Base-by-base conservation (phyloP, 257 asterid genomes). In the Anisodus acutangulus region DNA sequence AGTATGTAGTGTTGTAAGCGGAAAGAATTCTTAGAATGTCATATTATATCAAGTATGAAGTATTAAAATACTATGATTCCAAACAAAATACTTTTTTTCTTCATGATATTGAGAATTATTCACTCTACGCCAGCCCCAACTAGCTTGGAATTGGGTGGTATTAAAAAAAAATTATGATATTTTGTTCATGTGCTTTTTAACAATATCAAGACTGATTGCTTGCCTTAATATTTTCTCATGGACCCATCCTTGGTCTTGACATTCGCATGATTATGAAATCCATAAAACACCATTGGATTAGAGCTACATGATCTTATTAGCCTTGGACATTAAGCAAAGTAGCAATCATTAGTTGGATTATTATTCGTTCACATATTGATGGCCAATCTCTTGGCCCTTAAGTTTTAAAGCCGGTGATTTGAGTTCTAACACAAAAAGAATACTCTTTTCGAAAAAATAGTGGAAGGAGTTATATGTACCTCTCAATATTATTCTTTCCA, bases 161-260 rank as follows among this genome's bases (percentile, higher is more conserved):
- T 4, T 41, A 22, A 22, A 22, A 22, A 22, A 22, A 22, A 22
- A 22, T 22, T 22, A 22, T 22, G 26, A 22, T 41, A 41, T 41
- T 41, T 41, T 6, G 2, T 41, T 41, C 45, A 41, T 41, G 45
- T 41, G 45, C 6, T 41, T 41, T 41, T 41, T 41, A 41, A 4
- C 45, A 0, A 41, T 3, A 55, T 37, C 78, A 70, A 70, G 57
- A 43, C 43, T 71, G 79, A 71, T 71, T 71, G 6, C 37, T 71
- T 71, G 79, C 78, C 78, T 69, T 45, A 45, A 9, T 41, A 71
- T 71, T 45, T 45, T 71, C 79, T 17, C 57, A 71, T n/a, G 58
- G 79, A 45, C 79, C 79, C 37, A 71, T 71, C 31, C 11, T 3
- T 43, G 4, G 39, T 45, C 12, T 71, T 71, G 39, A 9, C 55